Evolutionary conservation across 108 stramenopile genomes (phyloP).

Genomic region (Cyclotella baltica): DNA sequence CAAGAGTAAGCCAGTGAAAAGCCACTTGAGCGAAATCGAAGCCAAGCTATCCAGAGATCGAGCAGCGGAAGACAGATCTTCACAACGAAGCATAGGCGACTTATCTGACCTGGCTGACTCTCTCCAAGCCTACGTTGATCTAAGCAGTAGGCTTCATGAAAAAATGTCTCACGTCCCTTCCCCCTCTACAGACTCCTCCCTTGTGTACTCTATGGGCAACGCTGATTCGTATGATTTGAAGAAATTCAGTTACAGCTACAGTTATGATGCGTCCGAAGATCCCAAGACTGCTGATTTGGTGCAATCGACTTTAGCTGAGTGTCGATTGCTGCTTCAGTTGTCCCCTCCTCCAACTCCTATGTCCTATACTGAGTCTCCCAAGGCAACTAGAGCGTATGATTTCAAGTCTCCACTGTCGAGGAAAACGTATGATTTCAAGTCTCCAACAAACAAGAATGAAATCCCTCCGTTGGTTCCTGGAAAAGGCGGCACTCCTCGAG

Average conservation of each 20-base stretch:
- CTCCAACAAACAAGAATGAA: no score
- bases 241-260: not conserved
- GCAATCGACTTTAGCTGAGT: constrained; percentile 47
- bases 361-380: not conserved
- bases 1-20: no score
- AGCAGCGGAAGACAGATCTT: not conserved
- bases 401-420: not conserved
- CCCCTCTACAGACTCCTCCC: not conserved
- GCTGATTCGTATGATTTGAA: not conserved
- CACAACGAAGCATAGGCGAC: not conserved
- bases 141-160: not conserved
- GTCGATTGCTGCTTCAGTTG: constrained; percentile 41
- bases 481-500: no score
- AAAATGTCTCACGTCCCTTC: constrained; percentile 6
- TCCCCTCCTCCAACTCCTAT: constrained; percentile 41
- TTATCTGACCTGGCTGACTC: not conserved
- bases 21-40: not conserved
- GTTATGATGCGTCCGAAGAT: constrained; percentile 1
- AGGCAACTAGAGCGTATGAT: not conserved
- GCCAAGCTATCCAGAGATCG: not conserved
- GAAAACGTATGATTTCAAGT: no score
- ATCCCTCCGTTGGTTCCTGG: no score
- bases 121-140: not conserved
- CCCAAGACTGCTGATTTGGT: constrained; percentile 28
- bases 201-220: constrained; percentile 20